These are phyloP conservation scores for Termitomyces sp. DNA, from an alignment of 768 basidiomycete genomes.

Conservation along the genomic window DNA sequence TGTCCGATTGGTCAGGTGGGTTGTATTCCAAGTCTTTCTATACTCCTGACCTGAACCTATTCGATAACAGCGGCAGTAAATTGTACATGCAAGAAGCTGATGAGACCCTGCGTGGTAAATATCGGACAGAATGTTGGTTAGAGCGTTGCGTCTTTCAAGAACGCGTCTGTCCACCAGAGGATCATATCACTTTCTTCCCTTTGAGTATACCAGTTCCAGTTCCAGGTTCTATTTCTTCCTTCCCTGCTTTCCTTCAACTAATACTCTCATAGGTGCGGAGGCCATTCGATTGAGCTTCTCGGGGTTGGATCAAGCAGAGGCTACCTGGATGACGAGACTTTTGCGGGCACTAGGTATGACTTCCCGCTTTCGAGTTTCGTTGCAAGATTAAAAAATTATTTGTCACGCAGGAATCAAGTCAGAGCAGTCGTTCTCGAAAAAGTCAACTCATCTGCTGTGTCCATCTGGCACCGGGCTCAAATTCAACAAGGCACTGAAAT, in stretches of 20 bases:
- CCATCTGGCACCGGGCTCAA: slow-evolving; percentile 66
- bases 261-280: slow-evolving; percentile 41
- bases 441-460: slow-evolving; percentile 78
- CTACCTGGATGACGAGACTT: slow-evolving; percentile 60
- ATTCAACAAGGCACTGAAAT: slow-evolving; percentile 71
- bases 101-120: slow-evolving; percentile 39
- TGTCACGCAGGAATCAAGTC: slow-evolving; percentile 42
- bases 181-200: slow-evolving; percentile 68
- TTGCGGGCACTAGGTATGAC: slow-evolving; percentile 61
- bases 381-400: background rate
- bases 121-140: slow-evolving; percentile 91
- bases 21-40: background rate
- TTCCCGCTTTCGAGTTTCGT: background rate
- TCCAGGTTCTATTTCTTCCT: slow-evolving; percentile 30
- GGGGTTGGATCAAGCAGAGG: slow-evolving; percentile 67
- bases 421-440: slow-evolving; percentile 54
- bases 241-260: background rate
- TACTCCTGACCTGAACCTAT: slow-evolving; percentile 2
- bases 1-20: slow-evolving; percentile 70
- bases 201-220: slow-evolving; percentile 55
- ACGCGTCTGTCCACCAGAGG: slow-evolving; percentile 58
- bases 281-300: slow-evolving; percentile 61
- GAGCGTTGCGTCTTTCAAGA: slow-evolving; percentile 80
- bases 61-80: slow-evolving; percentile 55
- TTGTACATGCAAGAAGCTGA: slow-evolving; percentile 56